Conservation (phyloP, 2,329 filamentous ascomycete species). For the Coleophoma eucalyptorum region DNA sequence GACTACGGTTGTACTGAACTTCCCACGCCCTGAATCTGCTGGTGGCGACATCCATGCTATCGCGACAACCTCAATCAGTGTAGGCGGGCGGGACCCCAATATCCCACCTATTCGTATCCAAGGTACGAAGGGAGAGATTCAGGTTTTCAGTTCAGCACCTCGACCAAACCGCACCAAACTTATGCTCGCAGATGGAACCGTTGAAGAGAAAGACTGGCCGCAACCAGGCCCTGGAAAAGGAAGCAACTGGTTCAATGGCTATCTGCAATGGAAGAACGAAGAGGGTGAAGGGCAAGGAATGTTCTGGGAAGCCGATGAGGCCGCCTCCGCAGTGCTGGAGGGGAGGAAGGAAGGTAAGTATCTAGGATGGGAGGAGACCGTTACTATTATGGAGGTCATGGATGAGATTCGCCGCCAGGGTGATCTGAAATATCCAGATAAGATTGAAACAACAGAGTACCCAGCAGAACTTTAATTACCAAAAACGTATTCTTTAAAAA, state of each 20-base stretch:
- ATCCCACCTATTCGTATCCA: constrained; percentile 51
- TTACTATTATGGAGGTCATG: constrained; percentile 65
- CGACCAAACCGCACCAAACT: constrained; percentile 45
- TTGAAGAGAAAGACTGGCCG: not conserved
- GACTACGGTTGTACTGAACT: constrained; percentile 55
- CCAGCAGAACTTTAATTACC: too few species aligned
- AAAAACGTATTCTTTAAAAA: too few species aligned
- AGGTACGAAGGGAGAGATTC: constrained; percentile 59
- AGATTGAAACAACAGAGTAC: constrained; percentile 44
- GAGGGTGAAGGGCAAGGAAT: constrained; percentile 49
- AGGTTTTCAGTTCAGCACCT: constrained; percentile 53
- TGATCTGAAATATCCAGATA: constrained; percentile 55
- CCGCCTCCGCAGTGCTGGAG: constrained; percentile 53
- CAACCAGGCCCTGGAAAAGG: constrained; percentile 16
- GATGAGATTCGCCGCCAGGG: constrained; percentile 60
- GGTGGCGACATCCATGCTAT: constrained; percentile 32
- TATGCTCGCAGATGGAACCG: constrained; percentile 30
- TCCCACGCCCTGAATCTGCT: constrained; percentile 37
- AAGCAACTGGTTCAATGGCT: constrained; percentile 16
- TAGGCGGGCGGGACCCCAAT: constrained; percentile 27
- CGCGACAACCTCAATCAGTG: constrained; percentile 46
- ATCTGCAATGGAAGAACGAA: constrained; percentile 33
- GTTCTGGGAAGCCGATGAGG: constrained; percentile 66
- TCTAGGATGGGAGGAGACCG: constrained; percentile 54
- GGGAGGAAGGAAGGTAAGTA: constrained; percentile 54